Evolutionary conservation across 768 basidiomycete species (phyloP).

Genomic region (Chalciporus sphaerocephalus): DNA sequence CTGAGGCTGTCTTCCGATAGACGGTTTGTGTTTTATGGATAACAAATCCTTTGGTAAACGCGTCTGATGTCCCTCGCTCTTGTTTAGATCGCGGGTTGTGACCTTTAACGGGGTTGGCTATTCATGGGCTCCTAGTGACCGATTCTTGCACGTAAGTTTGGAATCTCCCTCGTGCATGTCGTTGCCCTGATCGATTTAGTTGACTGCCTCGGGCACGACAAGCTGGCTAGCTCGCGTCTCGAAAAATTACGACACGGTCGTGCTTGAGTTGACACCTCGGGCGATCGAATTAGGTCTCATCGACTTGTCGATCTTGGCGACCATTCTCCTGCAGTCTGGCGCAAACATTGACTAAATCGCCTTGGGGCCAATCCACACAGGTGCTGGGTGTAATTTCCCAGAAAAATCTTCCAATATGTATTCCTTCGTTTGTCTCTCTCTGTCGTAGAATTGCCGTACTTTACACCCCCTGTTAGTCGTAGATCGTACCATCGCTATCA

Average conservation of each 20-base stretch:
- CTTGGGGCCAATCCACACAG: too few species aligned
- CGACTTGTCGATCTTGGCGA: conserved; percentile 47
- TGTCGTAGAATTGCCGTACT: neutral
- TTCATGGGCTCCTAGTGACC: conserved; percentile 52
- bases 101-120: conserved; percentile 46
- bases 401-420: neutral
- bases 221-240: conserved; percentile 50
- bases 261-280: conserved; percentile 52
- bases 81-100: conserved; percentile 45
- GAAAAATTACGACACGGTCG: conserved; percentile 40
- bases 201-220: conserved; percentile 40
- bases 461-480: neutral
- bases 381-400: too few species aligned
- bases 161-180: neutral
- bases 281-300: conserved; percentile 53
- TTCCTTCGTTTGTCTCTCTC: neutral
- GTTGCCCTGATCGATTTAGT: conserved; percentile 29
- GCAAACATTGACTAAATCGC: conserved; percentile 50
- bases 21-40: conserved; percentile 31
- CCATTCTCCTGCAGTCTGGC: conserved; percentile 56
- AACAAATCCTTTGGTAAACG: neutral
- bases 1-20: conserved; percentile 47
- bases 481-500: neutral
- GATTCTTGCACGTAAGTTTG: conserved; percentile 48
- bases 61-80: neutral